phyloP scores from a whole-genome alignment of 139 green algal species.

The Haematococcus sp. region DNA sequence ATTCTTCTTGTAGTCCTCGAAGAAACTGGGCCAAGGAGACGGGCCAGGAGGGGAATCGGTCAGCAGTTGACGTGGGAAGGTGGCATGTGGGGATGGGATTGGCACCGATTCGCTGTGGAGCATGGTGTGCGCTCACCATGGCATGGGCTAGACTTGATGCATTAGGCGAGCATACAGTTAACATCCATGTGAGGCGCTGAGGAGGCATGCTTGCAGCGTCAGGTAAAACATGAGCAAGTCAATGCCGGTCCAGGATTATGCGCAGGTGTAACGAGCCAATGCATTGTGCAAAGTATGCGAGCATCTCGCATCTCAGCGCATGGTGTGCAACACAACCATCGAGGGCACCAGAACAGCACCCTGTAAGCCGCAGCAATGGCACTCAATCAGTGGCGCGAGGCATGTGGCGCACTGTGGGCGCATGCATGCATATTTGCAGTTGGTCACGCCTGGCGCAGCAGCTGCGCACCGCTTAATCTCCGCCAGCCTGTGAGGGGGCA shows the following conservation, averaged over 20 bases:
- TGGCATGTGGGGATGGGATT: neutral
- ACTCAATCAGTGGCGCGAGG: neutral
- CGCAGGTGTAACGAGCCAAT: no score
- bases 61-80: neutral
- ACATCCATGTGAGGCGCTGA: no score
- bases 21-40: constrained; percentile 62
- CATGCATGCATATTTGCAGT: no score
- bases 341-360: neutral
- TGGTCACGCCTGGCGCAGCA: no score
- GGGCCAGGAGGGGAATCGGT: neutral
- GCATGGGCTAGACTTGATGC: neutral
- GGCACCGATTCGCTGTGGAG: neutral
- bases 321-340: neutral
- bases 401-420: neutral
- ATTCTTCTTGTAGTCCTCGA: constrained; percentile 97
- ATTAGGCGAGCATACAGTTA: no score
- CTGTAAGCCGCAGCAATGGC: neutral
- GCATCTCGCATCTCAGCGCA: no score
- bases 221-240: no score
- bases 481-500: constrained; percentile 81
- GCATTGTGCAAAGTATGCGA: no score
- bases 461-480: constrained; percentile 74
- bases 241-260: no score
- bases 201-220: no score
- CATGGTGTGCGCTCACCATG: neutral